Evolutionary conservation across 805 yeast species (phyloP).

Genomic region (Saturnispora saitoi): DNA sequence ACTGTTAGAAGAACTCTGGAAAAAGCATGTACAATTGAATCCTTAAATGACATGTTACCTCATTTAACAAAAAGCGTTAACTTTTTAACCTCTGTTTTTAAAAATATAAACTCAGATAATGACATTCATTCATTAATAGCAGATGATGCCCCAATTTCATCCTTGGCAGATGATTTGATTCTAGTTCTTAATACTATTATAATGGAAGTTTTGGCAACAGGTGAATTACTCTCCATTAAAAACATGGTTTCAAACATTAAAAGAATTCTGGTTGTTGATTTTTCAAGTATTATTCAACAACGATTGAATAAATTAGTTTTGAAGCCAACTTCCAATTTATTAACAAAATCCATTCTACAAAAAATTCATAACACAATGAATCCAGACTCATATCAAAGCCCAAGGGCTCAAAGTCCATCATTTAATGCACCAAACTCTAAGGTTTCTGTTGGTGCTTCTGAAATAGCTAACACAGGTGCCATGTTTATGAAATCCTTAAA

Average conservation of each 20-base stretch:
- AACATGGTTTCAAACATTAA: slow-evolving; percentile 47
- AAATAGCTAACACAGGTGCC: slow-evolving; percentile 19
- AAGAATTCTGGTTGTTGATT: slow-evolving; percentile 55
- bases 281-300: slow-evolving; percentile 45
- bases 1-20: slow-evolving; percentile 72
- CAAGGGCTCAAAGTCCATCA: slow-evolving; percentile 10
- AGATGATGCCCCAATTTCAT: slow-evolving; percentile 62
- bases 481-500: slow-evolving; percentile 34
- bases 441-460: slow-evolving; percentile 23
- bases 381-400: not conserved
- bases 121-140: slow-evolving; percentile 28
- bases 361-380: slow-evolving; percentile 14
- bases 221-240: slow-evolving; percentile 49
- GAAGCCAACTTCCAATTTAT: slow-evolving; percentile 24
- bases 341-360: slow-evolving; percentile 15
- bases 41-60: slow-evolving; percentile 49
- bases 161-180: slow-evolving; percentile 80
- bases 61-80: slow-evolving; percentile 26
- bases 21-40: slow-evolving; percentile 74
- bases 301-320: slow-evolving; percentile 39
- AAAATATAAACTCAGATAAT: slow-evolving; percentile 14
- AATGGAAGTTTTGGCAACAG: slow-evolving; percentile 60
- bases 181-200: slow-evolving; percentile 63
- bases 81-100: slow-evolving; percentile 18
- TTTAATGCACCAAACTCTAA: slow-evolving; percentile 18